Evolutionary conservation across 768 basidiomycete genomes (phyloP), one percentile per base, ranked within the genome.

Genomic region (Tricholoma hemisulphureum): DNA sequence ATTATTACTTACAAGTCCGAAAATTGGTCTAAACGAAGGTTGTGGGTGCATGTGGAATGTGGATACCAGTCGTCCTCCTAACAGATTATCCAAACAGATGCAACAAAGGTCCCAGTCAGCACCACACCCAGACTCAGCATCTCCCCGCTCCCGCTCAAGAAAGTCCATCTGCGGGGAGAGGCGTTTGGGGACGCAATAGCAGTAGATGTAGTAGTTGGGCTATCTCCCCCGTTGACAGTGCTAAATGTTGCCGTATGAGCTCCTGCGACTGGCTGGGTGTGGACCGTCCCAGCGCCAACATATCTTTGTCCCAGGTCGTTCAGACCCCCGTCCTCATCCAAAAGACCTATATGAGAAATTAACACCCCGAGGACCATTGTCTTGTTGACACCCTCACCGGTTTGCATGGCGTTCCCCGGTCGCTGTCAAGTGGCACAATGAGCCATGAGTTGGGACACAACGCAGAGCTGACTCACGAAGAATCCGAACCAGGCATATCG

Each of bases 401-500:
- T 80, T 23, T 74, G 70, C 29, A 73, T 68, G 32, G 70, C 72
- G 14, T 72, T 65, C 49, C 69, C 65, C 2, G 80, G 76, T 18
- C 81, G 75, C 81, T 83, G 49, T 37, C 54, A n/a, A 24, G 43
- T 13, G 16, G 9, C n/a, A 29, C 6, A 2, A 11, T 49, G 26
- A 49, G 26, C 46, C 46, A 18, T 8, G n/a, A 11, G n/a, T 18
- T 11, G 2, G 16, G 46, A 18, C 8, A 18, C 18, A n/a, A n/a
- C 6, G 26, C 16, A 49, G n/a, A 49, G 64, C 50, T 56, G 48
- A 23, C 77, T 69, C 58, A 78, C 78, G 65, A 75, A 76, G 60
- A 67, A 76, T 7, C 85, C 86, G 63, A 86, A 87, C 85, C 85
- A 88, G 0, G 84, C 75, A 62, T 86, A 87, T 18, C 84, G 78